A percentile compares a stretch with the other conserved stretches of the same genome.
These are phyloP conservation scores for Chaetomium fimeti DNA, from an alignment of 495 filamentous ascomycete genomes.

Conservation along the genomic window DNA sequence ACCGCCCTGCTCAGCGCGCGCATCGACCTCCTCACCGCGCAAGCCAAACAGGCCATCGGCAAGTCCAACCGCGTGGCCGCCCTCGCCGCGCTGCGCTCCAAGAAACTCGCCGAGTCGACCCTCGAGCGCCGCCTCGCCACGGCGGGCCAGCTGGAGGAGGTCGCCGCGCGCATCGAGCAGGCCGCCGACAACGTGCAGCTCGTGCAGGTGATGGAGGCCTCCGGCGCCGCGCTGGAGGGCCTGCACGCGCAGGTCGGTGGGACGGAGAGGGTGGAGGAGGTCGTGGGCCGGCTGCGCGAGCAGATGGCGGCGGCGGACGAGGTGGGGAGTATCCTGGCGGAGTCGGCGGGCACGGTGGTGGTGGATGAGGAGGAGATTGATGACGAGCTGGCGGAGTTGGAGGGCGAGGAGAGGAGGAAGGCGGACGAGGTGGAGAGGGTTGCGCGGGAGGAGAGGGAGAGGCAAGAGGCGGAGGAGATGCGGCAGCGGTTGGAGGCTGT, in stretches of 20 bases:
- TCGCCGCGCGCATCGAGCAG: constrained; percentile 76
- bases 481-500: constrained; percentile 41
- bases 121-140: constrained; percentile 67
- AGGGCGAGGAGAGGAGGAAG: constrained; percentile 57
- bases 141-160: constrained; percentile 76
- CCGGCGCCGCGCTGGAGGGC: constrained; percentile 63
- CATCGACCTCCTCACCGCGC: constrained; percentile 57
- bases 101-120: constrained; percentile 72
- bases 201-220: constrained; percentile 75
- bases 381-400: constrained; percentile 78
- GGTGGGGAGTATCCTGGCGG: constrained; percentile 70
- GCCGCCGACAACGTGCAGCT: constrained; percentile 80
- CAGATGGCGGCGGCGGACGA: constrained; percentile 84
- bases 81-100: constrained; percentile 72
- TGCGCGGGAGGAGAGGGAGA: constrained; percentile 29
- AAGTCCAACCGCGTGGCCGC: constrained; percentile 72
- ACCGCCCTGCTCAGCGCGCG: constrained; percentile 48
- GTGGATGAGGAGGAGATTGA: constrained; percentile 86
- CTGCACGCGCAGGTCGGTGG: constrained; percentile 79
- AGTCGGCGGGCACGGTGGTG: constrained; percentile 46
- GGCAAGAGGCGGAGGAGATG: constrained; percentile 35
- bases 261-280: constrained; percentile 68
- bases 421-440: constrained; percentile 32
- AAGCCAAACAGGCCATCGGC: constrained; percentile 65
- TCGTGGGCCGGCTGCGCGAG: constrained; percentile 70